A percentile compares a stretch with the other conserved stretches of the same genome.
These are phyloP conservation scores for Pseudonitzschia pungens DNA, from an alignment of 108 stramenopile genomes.

Conservation along the genomic window DNA sequence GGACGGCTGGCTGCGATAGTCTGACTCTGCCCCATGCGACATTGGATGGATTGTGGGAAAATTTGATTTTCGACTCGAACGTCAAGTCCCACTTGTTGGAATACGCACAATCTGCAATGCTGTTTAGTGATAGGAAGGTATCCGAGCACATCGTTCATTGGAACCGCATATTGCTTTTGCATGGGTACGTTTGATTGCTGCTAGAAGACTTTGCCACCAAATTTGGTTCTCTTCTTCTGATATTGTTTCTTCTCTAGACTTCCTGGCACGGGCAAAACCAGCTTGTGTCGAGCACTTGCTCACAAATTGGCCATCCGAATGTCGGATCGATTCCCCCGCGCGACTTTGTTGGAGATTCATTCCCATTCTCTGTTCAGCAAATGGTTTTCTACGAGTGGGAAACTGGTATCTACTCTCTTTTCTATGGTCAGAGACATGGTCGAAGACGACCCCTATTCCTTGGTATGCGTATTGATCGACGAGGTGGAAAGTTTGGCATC, in stretches of 20 bases:
- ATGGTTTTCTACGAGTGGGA: constrained; percentile 90
- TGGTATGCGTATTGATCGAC: constrained; percentile 80
- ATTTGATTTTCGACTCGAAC: constrained; percentile 36
- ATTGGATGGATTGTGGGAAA: constrained; percentile 48
- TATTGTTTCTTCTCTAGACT: constrained; percentile 37
- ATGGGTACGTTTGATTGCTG: constrained; percentile 41
- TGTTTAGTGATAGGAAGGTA: constrained; percentile 44
- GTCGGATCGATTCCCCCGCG: constrained; percentile 44
- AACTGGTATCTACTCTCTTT: constrained; percentile 77
- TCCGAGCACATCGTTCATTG: constrained; percentile 57
- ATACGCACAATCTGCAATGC: constrained; percentile 48
- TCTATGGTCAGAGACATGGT: constrained; percentile 72
- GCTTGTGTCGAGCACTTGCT: constrained; percentile 70
- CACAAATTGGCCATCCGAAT: constrained; percentile 79
- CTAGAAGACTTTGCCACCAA: neutral
- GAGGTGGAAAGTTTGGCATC: constrained; percentile 78
- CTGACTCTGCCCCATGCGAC: constrained; percentile 47
- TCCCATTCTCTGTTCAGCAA: constrained; percentile 84
- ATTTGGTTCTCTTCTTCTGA: constrained; percentile 60
- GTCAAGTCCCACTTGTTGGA: constrained; percentile 36
- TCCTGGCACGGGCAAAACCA: constrained; percentile 85
- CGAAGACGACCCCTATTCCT: constrained; percentile 61
- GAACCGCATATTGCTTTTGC: constrained; percentile 83
- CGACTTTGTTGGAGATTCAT: constrained; percentile 77
- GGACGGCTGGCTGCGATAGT: constrained; percentile 48